phyloP scores from a whole-genome alignment of 2,329 filamentous ascomycete species.

The Pseudodiploospora longispora region DNA sequence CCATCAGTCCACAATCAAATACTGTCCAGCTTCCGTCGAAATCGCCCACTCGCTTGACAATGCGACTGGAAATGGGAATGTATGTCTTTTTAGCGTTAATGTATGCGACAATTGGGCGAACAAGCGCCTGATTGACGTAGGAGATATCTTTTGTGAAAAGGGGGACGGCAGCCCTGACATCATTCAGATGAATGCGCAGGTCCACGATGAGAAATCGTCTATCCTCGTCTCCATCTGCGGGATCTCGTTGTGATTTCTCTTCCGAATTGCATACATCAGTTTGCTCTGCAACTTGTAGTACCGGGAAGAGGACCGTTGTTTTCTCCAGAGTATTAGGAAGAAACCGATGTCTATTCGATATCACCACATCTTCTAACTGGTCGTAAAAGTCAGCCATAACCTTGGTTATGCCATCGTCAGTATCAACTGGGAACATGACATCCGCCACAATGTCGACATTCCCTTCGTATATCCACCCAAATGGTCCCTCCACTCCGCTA shows the following conservation, averaged over 20 bases:
- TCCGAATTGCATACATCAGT: slow-evolving; percentile 12
- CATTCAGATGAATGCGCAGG: slow-evolving; percentile 87
- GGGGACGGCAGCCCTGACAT: slow-evolving; percentile 86
- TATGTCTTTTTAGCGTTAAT: slow-evolving; percentile 94
- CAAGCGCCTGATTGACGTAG: slow-evolving; percentile 92
- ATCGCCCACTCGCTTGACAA: slow-evolving; percentile 80
- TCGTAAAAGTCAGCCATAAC: slow-evolving; percentile 98
- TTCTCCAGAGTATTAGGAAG: slow-evolving; percentile 39
- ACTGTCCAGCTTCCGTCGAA: slow-evolving; percentile 95
- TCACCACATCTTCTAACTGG: slow-evolving; percentile 86
- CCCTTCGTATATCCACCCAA: slow-evolving; percentile 96
- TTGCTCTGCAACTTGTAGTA: slow-evolving; percentile 1
- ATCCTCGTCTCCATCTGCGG: slow-evolving; percentile 40
- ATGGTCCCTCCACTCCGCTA: slow-evolving; percentile 82
- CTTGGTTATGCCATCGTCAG: slow-evolving; percentile 81
- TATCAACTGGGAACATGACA: slow-evolving; percentile 85
- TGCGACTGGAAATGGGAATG: slow-evolving; percentile 88
- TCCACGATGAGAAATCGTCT: slow-evolving; percentile 87
- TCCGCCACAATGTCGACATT: slow-evolving; percentile 96
- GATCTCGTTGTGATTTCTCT: slow-evolving; percentile 7
- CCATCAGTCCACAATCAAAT: slow-evolving; percentile 88
- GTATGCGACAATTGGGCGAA: slow-evolving; percentile 93
- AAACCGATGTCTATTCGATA: slow-evolving; percentile 61
- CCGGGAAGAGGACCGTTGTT: slow-evolving; percentile 21
- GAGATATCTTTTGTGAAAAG: slow-evolving; percentile 87